These are phyloP conservation scores for Lepiota brunneoincarnata DNA, from an alignment of 768 basidiomycete species.

Conservation along the genomic window DNA sequence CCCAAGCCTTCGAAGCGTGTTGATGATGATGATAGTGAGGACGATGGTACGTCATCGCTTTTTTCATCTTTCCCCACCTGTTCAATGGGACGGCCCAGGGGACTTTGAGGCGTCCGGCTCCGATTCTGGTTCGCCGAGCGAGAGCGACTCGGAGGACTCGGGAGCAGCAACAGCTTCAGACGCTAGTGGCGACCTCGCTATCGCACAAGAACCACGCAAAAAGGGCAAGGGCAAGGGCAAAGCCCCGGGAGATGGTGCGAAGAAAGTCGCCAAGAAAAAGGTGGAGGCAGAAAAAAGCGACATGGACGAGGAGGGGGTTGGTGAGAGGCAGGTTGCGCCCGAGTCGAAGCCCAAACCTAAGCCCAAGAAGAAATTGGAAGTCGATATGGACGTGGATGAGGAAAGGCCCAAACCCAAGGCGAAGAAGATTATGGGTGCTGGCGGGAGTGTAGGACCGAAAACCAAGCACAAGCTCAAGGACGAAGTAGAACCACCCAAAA, in stretches of 20 bases:
- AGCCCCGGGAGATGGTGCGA: conserved; percentile 34
- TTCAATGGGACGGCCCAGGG: conserved; percentile 44
- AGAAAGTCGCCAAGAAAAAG: conserved; percentile 21
- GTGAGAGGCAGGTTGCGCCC: conserved; percentile 41
- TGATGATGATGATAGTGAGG: conserved; percentile 78
- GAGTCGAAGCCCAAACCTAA: conserved; percentile 39
- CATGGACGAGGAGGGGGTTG: conserved; percentile 37
- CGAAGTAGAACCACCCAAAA: conserved; percentile 61
- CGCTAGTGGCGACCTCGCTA: conserved; percentile 74
- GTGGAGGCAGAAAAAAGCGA: conserved; percentile 32
- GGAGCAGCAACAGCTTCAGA: conserved; percentile 82
- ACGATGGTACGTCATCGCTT: conserved; percentile 47
- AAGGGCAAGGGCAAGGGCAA: conserved; percentile 43
- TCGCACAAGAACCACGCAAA: conserved; percentile 45
- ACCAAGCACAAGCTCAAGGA: conserved; percentile 39
- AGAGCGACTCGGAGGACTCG: conserved; percentile 62
- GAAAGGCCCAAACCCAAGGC: conserved; percentile 40
- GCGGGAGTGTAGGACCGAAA: conserved; percentile 12
- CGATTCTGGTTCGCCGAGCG: conserved; percentile 86
- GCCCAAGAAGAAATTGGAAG: conserved; percentile 46
- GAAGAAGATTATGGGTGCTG: background rate
- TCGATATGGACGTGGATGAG: conserved; percentile 43
- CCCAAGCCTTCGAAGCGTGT: conserved; percentile 37
- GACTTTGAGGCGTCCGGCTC: conserved; percentile 88
- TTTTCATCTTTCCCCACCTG: background rate